Evolutionary conservation across 2,329 filamentous ascomycete genomes (phyloP), one percentile per base, ranked within the genome.

Genomic region (Hawksworthiomyces lignivorus): DNA sequence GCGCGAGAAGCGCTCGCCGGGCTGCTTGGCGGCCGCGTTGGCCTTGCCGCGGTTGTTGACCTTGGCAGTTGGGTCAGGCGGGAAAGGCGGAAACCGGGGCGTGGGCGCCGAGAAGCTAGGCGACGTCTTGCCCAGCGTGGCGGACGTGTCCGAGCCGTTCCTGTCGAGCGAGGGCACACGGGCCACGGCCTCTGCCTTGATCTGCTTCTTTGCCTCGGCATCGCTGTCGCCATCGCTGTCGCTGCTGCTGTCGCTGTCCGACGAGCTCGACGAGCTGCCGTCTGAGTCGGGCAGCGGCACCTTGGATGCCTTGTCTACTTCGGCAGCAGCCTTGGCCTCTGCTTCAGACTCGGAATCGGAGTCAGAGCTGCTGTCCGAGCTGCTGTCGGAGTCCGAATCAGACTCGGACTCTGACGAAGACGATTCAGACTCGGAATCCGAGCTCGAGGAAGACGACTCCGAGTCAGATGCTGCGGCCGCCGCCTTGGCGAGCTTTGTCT

Each of bases 1-100:
- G 55, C 81, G 86, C 48, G 77, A 94, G 68, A 85, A 96, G 51
- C 75, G 88, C 61, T 74, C 74, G 59, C 73, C 81, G 50, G 65
- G 70, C 64, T 72, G 67, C 65, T 73, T 75, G 53, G 60, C 52
- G 55, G 54, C 52, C 46, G 58, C 60, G 19, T 61, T 70, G 48
- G 62, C 60, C 56, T 73, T 73, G 50, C 58, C 58, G 20, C 60
- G 56, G 56, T 65, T 64, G 61, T 67, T 65, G 42, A 45, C 28
- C 50, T 62, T 63, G 42, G 47, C 39, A 14, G 52, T 49, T 4
- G 71, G 72, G 52, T 74, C 65, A 3, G 75, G 73, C 11, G 75
- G 74, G 34, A 77, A 66, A 22, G 74, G 73, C 0, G 70, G 68
- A 46, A 66, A 60, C 45, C 58, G 54, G 39, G 56, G 51, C 29